Percentiles rank a stretch among this genome's conserved stretches.
phyloP scores from a whole-genome alignment of 129 eudicot genomes.

The Lonicera japonica region DNA sequence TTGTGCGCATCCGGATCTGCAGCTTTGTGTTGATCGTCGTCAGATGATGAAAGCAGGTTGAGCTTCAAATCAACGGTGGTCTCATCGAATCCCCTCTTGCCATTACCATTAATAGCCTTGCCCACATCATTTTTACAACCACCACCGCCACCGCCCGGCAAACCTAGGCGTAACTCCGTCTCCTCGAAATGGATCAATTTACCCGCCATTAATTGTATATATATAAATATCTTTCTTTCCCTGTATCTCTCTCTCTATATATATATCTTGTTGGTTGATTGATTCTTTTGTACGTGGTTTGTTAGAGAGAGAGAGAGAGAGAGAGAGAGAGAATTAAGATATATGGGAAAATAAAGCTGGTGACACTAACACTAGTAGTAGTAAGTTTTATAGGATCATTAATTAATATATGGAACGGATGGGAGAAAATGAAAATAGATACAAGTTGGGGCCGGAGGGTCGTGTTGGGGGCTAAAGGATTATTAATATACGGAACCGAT shows the following conservation, averaged over 20 bases:
- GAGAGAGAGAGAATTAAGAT: not conserved
- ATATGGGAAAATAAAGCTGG: constrained; percentile 18
- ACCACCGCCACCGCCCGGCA: constrained; percentile 55
- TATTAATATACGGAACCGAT: too few relatives aligned
- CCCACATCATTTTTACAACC: constrained; percentile 11
- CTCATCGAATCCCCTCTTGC: constrained; percentile 57
- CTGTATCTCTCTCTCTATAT: constrained; percentile 3
- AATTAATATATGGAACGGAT: too few relatives aligned
- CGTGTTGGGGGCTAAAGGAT: too few relatives aligned
- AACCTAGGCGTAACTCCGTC: constrained; percentile 75
- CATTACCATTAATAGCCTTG: constrained; percentile 21
- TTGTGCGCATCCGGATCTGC: not conserved
- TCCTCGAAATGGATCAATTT: constrained; percentile 56
- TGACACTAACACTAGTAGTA: too few relatives aligned
- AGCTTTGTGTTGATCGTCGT: constrained; percentile 13
- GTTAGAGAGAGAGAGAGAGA: constrained; percentile 1
- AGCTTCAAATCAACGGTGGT: constrained; percentile 83
- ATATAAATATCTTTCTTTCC: not conserved
- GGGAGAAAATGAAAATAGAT: too few relatives aligned
- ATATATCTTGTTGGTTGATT: not conserved
- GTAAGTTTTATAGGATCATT: too few relatives aligned
- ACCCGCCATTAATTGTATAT: constrained; percentile 10
- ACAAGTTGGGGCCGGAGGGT: too few relatives aligned
- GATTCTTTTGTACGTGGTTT: not conserved
- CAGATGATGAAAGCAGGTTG: constrained; percentile 38